Percentiles rank a stretch among this genome's conserved stretches.
Conservation (phyloP, 768 basidiomycete species). For the Chalciporus pseudorubinellus region DNA sequence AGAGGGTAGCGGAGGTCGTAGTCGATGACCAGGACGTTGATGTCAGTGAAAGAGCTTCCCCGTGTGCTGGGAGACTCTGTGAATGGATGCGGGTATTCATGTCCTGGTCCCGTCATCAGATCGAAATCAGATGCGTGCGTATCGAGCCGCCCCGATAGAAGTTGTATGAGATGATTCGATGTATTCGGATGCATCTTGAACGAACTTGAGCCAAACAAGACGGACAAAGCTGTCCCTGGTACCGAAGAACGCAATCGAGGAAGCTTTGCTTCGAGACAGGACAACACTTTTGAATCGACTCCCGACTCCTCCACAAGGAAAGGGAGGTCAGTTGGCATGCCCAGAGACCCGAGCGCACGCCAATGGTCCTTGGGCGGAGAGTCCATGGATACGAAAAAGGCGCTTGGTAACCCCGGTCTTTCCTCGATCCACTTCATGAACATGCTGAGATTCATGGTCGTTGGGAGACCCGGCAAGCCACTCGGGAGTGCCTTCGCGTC, state of each 20-base stretch:
- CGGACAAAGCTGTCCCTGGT: conserved; percentile 3
- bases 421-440: conserved; percentile 41
- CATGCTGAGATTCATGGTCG: conserved; percentile 34
- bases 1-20: conserved; percentile 52
- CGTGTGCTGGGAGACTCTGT: conserved; percentile 12
- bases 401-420: conserved; percentile 23
- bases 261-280: conserved; percentile 22
- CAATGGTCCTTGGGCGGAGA: conserved; percentile 14
- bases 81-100: conserved; percentile 13
- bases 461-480: background rate
- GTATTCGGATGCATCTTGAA: conserved; percentile 6
- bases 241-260: conserved; percentile 10
- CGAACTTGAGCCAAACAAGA: conserved; percentile 8
- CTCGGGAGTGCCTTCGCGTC: conserved; percentile 27
- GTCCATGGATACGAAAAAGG: conserved; percentile 39
- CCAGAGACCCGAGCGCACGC: background rate
- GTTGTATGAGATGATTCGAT: conserved; percentile 10
- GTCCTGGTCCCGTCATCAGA: conserved; percentile 10
- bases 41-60: conserved; percentile 20
- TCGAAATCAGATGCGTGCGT: conserved; percentile 3
- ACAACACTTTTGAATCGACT: conserved; percentile 14
- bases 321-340: background rate
- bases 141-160: conserved; percentile 15
- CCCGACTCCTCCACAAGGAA: conserved; percentile 2
- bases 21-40: conserved; percentile 50